Conservation (phyloP, 331 rosid species). For the Arachis monticola region DNA sequence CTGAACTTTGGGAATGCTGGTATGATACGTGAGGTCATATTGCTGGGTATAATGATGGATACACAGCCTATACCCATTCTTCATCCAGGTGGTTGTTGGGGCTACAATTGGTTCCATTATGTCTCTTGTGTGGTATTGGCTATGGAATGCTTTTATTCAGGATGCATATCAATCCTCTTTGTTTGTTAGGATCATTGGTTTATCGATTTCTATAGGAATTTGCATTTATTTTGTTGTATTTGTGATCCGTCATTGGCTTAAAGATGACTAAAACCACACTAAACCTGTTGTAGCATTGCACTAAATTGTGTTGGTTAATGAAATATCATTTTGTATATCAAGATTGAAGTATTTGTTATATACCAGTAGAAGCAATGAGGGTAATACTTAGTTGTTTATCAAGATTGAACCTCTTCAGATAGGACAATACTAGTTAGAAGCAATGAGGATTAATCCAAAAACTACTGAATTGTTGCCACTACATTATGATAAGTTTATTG, state of each 20-base stretch:
- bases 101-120: conserved; percentile 63
- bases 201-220: conserved; percentile 59
- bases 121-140: conserved; percentile 67
- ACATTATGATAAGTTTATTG: too few species aligned
- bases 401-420: too few species aligned
- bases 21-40: too few species aligned
- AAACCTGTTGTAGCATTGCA: neutral
- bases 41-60: too few species aligned
- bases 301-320: neutral
- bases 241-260: conserved; percentile 63
- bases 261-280: conserved; percentile 45
- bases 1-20: too few species aligned
- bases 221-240: conserved; percentile 58
- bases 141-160: conserved; percentile 61
- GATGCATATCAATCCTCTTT: conserved; percentile 57
- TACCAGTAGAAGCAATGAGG: too few species aligned
- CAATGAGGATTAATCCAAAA: too few species aligned
- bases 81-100: conserved; percentile 87
- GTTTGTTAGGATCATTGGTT: conserved; percentile 61
- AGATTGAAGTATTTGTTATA: neutral
- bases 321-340: conserved; percentile 13
- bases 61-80: too few species aligned
- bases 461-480: too few species aligned
- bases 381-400: too few species aligned
- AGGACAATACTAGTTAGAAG: too few species aligned